Percentiles rank a stretch among this genome's conserved stretches.
Conservation (phyloP, 169 alveolate species). For the Cryptosporidium xiaoi region DNA sequence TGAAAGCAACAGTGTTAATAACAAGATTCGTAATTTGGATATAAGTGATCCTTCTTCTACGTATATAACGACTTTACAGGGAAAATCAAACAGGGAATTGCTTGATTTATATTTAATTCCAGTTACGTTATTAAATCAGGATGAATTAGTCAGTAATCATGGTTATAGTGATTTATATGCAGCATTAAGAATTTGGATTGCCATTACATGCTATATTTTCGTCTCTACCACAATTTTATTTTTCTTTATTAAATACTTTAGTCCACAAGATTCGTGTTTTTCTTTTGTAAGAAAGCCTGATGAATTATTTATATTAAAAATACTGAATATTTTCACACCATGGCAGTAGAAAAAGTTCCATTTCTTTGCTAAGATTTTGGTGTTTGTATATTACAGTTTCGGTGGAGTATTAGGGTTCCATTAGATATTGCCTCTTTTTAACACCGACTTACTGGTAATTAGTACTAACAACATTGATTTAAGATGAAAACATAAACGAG, state of each 20-base stretch:
- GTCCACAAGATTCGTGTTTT: slow-evolving; percentile 69
- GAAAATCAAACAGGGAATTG: slow-evolving; percentile 32
- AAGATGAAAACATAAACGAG: too few species aligned
- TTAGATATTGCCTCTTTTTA: too few species aligned
- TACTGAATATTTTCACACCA: slow-evolving; percentile 52
- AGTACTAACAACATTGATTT: too few species aligned
- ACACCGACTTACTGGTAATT: too few species aligned
- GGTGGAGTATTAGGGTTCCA: too few species aligned
- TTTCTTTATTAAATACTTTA: slow-evolving; percentile 42
- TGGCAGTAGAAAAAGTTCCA: slow-evolving; percentile 28
- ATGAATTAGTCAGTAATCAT: slow-evolving; percentile 61
- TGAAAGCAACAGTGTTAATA: not conserved
- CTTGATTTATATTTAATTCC: slow-evolving; percentile 52
- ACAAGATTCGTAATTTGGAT: not conserved
- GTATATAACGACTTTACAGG: slow-evolving; percentile 62
- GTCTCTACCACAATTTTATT: slow-evolving; percentile 55
- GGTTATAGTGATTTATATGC: slow-evolving; percentile 69
- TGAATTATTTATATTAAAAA: slow-evolving; percentile 42
- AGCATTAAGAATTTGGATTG: slow-evolving; percentile 62
- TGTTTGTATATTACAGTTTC: too few species aligned
- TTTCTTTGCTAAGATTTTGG: not conserved
- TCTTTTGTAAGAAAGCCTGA: slow-evolving; percentile 63
- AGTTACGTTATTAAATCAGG: slow-evolving; percentile 29
- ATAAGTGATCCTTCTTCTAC: not conserved
- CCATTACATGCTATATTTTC: slow-evolving; percentile 35